phyloP scores from a whole-genome alignment of 202 grass and related monocot genomes.

The Schoenoplectus triqueter region DNA sequence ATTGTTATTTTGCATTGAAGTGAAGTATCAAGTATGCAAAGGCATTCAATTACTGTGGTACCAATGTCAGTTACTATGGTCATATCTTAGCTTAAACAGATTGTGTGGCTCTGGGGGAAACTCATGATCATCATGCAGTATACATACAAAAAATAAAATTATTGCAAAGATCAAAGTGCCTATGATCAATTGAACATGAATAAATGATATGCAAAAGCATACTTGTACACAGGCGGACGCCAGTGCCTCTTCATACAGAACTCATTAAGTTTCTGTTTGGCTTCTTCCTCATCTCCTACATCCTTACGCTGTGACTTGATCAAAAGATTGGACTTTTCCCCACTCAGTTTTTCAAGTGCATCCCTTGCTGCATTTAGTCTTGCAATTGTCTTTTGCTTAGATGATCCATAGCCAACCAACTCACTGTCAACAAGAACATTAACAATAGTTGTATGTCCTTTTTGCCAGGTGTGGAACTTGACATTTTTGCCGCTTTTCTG shows the following conservation, averaged over 20 bases:
- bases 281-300: slow-evolving; percentile 54
- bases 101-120: not conserved
- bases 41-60: not conserved
- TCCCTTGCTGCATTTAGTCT: slow-evolving; percentile 77
- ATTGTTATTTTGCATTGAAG: not conserved
- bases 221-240: slow-evolving; percentile 71
- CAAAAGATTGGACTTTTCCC: slow-evolving; percentile 25
- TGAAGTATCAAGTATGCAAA: not conserved
- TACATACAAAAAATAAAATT: not conserved
- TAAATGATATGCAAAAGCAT: slow-evolving; percentile 43
- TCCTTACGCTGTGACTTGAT: slow-evolving; percentile 25
- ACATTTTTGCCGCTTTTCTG: slow-evolving; percentile 69
- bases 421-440: slow-evolving; percentile 60
- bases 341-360: slow-evolving; percentile 60
- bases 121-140: not conserved
- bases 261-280: slow-evolving; percentile 71
- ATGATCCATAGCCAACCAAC: slow-evolving; percentile 64
- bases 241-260: slow-evolving; percentile 57
- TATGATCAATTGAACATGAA: not conserved
- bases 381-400: slow-evolving; percentile 70
- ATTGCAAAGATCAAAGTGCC: not conserved
- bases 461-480: slow-evolving; percentile 60
- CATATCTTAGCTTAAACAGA: not conserved
- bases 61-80: not conserved
- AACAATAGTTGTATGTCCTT: slow-evolving; percentile 47